These are phyloP conservation scores for Gymnopilus dilepis DNA, from an alignment of 768 basidiomycete species.

Conservation along the genomic window DNA sequence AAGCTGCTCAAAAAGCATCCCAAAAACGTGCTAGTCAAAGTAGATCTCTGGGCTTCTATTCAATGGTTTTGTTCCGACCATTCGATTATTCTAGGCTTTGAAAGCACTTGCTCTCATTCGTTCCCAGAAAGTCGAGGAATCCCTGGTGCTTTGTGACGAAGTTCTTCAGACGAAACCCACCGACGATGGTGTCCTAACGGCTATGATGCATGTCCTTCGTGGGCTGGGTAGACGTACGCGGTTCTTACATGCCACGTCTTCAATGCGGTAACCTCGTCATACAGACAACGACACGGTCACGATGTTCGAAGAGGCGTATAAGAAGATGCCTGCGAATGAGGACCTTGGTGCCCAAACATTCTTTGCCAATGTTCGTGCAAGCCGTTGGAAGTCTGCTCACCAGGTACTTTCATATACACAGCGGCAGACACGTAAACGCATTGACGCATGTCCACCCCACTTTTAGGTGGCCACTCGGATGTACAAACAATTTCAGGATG, in stretches of 20 bases:
- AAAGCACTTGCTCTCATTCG: constrained; percentile 87
- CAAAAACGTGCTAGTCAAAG: constrained; percentile 75
- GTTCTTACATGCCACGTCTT: neutral
- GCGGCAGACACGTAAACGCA: neutral
- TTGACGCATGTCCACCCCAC: no score
- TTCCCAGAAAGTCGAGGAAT: constrained; percentile 86
- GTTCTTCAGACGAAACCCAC: constrained; percentile 75
- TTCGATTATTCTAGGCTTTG: constrained; percentile 56
- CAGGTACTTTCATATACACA: constrained; percentile 51
- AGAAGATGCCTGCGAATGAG: constrained; percentile 79
- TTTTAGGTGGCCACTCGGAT: constrained; percentile 76
- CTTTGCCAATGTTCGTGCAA: constrained; percentile 80
- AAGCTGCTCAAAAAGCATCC: constrained; percentile 89
- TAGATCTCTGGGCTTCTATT: constrained; percentile 26
- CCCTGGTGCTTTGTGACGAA: constrained; percentile 78
- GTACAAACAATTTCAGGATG: constrained; percentile 84
- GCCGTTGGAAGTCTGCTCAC: constrained; percentile 87
- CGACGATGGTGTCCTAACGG: constrained; percentile 74
- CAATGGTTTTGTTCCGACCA: neutral
- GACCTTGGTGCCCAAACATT: constrained; percentile 86
- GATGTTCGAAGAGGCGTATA: constrained; percentile 89
- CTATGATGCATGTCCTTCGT: constrained; percentile 85
- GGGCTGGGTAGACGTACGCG: constrained; percentile 70
- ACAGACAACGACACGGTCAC: constrained; percentile 77
- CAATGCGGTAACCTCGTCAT: constrained; percentile 3